phyloP scores from a whole-genome alignment of 1,139 yeast genomes.

The Chernovozyma aurita region DNA sequence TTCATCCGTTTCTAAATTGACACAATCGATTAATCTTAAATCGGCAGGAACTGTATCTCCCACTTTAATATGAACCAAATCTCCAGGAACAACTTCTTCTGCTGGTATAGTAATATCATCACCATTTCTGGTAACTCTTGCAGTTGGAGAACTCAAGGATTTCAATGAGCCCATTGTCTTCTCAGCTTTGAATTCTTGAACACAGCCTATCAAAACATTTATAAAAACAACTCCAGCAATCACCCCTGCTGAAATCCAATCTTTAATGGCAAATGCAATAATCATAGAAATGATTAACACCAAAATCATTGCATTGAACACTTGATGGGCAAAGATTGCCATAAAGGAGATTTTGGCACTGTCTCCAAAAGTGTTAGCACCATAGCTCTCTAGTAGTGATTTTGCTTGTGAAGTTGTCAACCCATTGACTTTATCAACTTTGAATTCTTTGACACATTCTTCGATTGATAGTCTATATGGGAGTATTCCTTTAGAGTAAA shows the following conservation, averaged over 20 bases:
- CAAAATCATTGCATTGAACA: slow-evolving; percentile 36
- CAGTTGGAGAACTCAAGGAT: slow-evolving; percentile 28
- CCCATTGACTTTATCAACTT: slow-evolving; percentile 41
- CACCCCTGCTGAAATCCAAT: slow-evolving; percentile 27
- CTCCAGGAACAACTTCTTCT: slow-evolving; percentile 48
- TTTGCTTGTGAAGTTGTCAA: slow-evolving; percentile 31
- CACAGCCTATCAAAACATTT: slow-evolving; percentile 28
- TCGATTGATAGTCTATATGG: slow-evolving; percentile 31
- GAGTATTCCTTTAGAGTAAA: slow-evolving; percentile 14
- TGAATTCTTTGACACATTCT: slow-evolving; percentile 31
- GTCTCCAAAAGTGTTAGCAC: slow-evolving; percentile 26
- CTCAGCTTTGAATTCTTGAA: slow-evolving; percentile 34
- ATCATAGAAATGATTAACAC: slow-evolving; percentile 33
- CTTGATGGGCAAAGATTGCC: slow-evolving; percentile 36
- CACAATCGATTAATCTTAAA: slow-evolving; percentile 32
- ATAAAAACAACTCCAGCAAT: slow-evolving; percentile 28
- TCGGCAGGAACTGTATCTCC: slow-evolving; percentile 54
- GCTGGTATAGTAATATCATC: slow-evolving; percentile 31
- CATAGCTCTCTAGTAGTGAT: slow-evolving; percentile 13
- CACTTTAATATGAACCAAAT: slow-evolving; percentile 36
- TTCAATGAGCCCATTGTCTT: slow-evolving; percentile 36
- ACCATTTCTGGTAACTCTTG: slow-evolving; percentile 40
- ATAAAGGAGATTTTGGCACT: slow-evolving; percentile 23
- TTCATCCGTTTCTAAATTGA: slow-evolving; percentile 46
- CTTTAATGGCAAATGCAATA: slow-evolving; percentile 30